phyloP scores from a whole-genome alignment of 2,329 filamentous ascomycete genomes.

The Pleoardoris graminearum region DNA sequence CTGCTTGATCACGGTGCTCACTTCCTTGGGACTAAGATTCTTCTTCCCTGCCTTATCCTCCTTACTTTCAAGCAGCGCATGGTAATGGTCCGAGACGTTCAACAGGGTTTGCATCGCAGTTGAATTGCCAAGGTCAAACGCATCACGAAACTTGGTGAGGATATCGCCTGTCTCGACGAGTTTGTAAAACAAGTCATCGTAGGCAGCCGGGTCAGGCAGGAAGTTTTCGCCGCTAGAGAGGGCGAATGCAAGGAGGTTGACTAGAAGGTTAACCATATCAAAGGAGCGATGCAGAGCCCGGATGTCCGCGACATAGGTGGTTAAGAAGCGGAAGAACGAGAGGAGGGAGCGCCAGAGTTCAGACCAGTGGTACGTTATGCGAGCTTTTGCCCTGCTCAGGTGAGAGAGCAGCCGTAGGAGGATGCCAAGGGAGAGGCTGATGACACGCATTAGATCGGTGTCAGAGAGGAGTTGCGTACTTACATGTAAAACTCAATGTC shows the following conservation, averaged over 20 bases:
- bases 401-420: conserved; percentile 82
- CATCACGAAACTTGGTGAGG: conserved; percentile 78
- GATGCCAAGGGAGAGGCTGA: conserved; percentile 74
- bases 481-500: conserved; percentile 82
- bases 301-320: conserved; percentile 80
- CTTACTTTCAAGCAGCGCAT: conserved; percentile 70
- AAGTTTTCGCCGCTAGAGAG: conserved; percentile 89
- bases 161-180: conserved; percentile 88
- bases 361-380: conserved; percentile 88
- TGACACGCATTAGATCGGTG: conserved; percentile 49
- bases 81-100: conserved; percentile 82
- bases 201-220: conserved; percentile 80
- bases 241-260: conserved; percentile 81
- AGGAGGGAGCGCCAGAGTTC: conserved; percentile 91
- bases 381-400: conserved; percentile 78
- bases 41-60: conserved; percentile 58
- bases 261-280: conserved; percentile 73
- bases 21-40: conserved; percentile 78
- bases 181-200: conserved; percentile 98
- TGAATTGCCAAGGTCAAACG: conserved; percentile 59
- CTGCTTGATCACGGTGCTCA: conserved; percentile 90
- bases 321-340: conserved; percentile 85
- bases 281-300: conserved; percentile 69
- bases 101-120: conserved; percentile 81
- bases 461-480: conserved; percentile 9